These are phyloP conservation scores for Knoxia roxburghii DNA, from an alignment of 257 asterid species.

Conservation along the genomic window DNA sequence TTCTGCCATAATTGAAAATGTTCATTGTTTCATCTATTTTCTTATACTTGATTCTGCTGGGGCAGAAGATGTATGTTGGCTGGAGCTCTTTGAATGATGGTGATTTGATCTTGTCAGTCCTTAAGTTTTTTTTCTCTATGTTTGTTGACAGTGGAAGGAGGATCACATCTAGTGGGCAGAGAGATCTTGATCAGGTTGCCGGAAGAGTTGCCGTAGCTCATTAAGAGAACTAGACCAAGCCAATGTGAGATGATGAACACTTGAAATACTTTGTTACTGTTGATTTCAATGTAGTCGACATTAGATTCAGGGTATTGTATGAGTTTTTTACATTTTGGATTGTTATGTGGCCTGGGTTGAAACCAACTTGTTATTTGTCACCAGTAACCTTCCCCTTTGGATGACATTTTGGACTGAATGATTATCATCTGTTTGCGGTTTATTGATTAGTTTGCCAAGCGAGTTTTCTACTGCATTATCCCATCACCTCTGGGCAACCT, in stretches of 20 bases:
- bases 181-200: slow-evolving; percentile 95
- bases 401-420: not conserved
- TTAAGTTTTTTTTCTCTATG: not conserved
- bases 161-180: slow-evolving; percentile 78
- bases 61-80: not conserved
- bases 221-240: not conserved
- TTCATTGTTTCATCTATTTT: not conserved
- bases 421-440: not conserved
- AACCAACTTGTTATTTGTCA: not conserved
- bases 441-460: not conserved
- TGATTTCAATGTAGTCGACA: slow-evolving; percentile 10
- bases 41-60: not conserved
- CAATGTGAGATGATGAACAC: not conserved
- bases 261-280: not conserved
- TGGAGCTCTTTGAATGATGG: not conserved
- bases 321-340: not conserved
- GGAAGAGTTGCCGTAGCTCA: slow-evolving; percentile 58
- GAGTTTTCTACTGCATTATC: not conserved
- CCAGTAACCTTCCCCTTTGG: not conserved
- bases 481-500: not conserved
- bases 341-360: not conserved
- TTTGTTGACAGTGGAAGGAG: slow-evolving; percentile 58
- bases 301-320: slow-evolving; percentile 14
- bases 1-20: not conserved
- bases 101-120: not conserved